phyloP scores from a whole-genome alignment of 2,329 filamentous ascomycete species.

The Knufia petricola region DNA sequence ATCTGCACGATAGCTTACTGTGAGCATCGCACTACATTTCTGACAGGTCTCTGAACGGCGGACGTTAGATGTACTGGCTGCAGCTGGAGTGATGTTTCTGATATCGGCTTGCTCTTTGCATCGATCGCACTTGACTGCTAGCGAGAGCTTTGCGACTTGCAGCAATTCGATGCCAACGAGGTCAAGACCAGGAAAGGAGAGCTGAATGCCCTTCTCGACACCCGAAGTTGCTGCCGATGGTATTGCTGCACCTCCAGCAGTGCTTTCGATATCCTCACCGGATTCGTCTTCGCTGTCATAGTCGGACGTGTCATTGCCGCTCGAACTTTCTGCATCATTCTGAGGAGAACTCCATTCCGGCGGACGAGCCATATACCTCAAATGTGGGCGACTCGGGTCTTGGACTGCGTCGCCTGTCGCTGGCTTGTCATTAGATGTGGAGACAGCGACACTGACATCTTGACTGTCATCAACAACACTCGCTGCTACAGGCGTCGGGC shows the following conservation, averaged over 20 bases:
- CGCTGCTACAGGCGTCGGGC: constrained; percentile 22
- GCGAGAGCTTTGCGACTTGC: constrained; percentile 55
- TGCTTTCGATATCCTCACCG: constrained; percentile 29
- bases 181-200: constrained; percentile 70
- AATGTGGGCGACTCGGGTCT: constrained; percentile 47
- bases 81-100: constrained; percentile 47
- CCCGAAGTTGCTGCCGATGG: constrained; percentile 42
- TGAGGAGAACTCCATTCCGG: constrained; percentile 57
- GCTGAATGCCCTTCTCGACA: constrained; percentile 49
- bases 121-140: constrained; percentile 67
- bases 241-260: constrained; percentile 24
- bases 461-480: neutral
- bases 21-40: constrained; percentile 40
- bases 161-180: constrained; percentile 68
- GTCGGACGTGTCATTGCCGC: constrained; percentile 33
- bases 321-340: constrained; percentile 28
- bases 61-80: constrained; percentile 6
- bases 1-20: constrained; percentile 50
- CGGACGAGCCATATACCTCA: constrained; percentile 63
- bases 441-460: neutral
- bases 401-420: constrained; percentile 13
- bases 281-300: constrained; percentile 32
- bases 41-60: constrained; percentile 41
- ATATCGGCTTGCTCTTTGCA: constrained; percentile 68
- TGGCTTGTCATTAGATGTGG: constrained; percentile 7